phyloP scores from a whole-genome alignment of 2,329 filamentous ascomycete genomes.

The Ophiostoma sp. region DNA sequence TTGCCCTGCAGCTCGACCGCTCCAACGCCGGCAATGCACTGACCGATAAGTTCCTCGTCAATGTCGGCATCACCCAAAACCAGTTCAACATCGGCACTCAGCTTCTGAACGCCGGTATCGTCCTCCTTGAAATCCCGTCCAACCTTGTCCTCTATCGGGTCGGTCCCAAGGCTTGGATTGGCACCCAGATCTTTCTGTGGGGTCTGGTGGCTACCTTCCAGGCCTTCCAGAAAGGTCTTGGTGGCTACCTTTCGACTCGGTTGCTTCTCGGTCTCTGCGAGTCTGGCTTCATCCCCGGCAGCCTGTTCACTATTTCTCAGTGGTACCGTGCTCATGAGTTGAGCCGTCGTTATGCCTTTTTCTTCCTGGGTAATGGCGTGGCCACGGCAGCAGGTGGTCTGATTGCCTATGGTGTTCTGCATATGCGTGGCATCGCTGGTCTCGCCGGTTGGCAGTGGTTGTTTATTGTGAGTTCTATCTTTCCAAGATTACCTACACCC shows the following conservation, averaged over 20 bases:
- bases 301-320: slow-evolving; percentile 52
- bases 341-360: slow-evolving; percentile 53
- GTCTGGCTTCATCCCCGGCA: slow-evolving; percentile 57
- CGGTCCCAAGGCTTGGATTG: slow-evolving; percentile 55
- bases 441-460: slow-evolving; percentile 60
- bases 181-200: slow-evolving; percentile 54
- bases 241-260: slow-evolving; percentile 50
- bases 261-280: slow-evolving; percentile 54
- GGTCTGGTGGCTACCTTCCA: slow-evolving; percentile 57
- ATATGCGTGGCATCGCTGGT: slow-evolving; percentile 49
- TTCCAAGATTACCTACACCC: not conserved
- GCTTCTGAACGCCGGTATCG: slow-evolving; percentile 37
- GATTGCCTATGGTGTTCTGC: slow-evolving; percentile 49
- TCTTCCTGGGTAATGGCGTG: slow-evolving; percentile 58
- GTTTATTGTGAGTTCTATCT: slow-evolving; percentile 37
- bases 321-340: slow-evolving; percentile 57
- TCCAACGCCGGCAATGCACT: slow-evolving; percentile 40
- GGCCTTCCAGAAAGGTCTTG: slow-evolving; percentile 50
- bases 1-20: slow-evolving; percentile 45
- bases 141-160: slow-evolving; percentile 50
- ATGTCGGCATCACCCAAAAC: slow-evolving; percentile 43
- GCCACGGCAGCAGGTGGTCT: slow-evolving; percentile 47
- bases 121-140: slow-evolving; percentile 38
- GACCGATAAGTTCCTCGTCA: slow-evolving; percentile 32
- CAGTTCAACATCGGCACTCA: slow-evolving; percentile 50